A percentile compares a stretch with the other conserved stretches of the same genome.
Evolutionary conservation across 1,284 basidiomycete species (phyloP).

Genomic region (Porphyrellus sp.): DNA sequence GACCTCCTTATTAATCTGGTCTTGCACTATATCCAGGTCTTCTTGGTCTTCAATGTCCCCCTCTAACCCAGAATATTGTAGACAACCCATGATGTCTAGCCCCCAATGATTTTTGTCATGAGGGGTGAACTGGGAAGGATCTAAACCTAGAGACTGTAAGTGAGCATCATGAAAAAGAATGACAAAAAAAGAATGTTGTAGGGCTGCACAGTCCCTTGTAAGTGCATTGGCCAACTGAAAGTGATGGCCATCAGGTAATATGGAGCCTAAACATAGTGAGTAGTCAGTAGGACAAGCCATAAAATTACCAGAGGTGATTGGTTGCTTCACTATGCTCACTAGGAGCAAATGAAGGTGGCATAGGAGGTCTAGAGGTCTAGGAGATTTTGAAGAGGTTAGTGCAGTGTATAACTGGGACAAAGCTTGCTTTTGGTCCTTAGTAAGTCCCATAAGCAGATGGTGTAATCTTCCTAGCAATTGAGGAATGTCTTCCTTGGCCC

Average conservation of each 20-base stretch:
- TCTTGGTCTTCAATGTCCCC: too few relatives aligned
- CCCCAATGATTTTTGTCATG: too few relatives aligned
- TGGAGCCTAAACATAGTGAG: not conserved
- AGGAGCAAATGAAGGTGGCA: not conserved
- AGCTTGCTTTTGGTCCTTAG: not conserved
- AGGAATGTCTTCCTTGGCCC: too few relatives aligned
- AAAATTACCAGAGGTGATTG: not conserved
- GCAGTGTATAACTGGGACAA: not conserved
- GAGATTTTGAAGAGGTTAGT: not conserved
- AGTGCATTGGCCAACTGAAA: not conserved
- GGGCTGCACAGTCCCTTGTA: not conserved
- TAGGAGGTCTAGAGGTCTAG: not conserved
- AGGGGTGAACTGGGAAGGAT: too few relatives aligned
- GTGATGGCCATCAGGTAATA: not conserved
- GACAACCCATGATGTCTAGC: too few relatives aligned
- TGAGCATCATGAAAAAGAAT: not conserved
- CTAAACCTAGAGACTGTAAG: too few relatives aligned
- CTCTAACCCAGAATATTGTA: too few relatives aligned
- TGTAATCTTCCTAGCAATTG: too few relatives aligned
- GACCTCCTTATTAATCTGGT: too few relatives aligned
- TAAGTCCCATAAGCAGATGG: too few relatives aligned
- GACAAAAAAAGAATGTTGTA: not conserved
- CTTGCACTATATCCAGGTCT: too few relatives aligned
- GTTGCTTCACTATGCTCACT: not conserved
- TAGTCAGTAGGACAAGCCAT: not conserved